These are phyloP conservation scores for Coriolopsis trogii DNA, from an alignment of 1,284 basidiomycete species.

Conservation along the genomic window DNA sequence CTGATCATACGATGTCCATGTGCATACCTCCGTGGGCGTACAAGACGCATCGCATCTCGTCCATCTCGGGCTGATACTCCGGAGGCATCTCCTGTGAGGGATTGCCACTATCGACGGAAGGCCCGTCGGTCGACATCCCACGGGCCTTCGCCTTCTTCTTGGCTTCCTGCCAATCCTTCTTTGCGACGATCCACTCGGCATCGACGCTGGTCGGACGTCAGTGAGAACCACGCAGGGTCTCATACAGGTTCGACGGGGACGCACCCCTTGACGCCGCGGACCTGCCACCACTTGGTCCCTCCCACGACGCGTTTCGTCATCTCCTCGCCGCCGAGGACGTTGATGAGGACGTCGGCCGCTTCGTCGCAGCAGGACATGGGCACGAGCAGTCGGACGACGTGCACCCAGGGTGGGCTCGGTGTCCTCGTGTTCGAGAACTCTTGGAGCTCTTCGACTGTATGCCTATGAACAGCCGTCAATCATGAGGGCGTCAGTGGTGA, in stretches of 20 bases:
- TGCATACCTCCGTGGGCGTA: conserved; percentile 78
- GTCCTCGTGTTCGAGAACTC: conserved; percentile 85
- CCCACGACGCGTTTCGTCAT: conserved; percentile 78
- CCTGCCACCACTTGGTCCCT: conserved; percentile 97
- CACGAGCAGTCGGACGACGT: conserved; percentile 75
- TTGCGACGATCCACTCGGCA: conserved; percentile 88
- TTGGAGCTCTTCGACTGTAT: conserved; percentile 87
- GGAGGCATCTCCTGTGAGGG: conserved; percentile 31
- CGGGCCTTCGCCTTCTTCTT: conserved; percentile 55
- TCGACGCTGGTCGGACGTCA: conserved; percentile 58
- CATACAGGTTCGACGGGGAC: conserved; percentile 18
- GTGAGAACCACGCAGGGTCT: not conserved
- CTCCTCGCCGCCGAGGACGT: conserved; percentile 85
- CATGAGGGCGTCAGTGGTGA: not conserved
- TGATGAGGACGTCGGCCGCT: conserved; percentile 78
- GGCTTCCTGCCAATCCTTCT: conserved; percentile 70
- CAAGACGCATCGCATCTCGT: conserved; percentile 84
- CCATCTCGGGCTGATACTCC: conserved; percentile 71
- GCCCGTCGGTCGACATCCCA: conserved; percentile 34
- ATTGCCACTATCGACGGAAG: conserved; percentile 25
- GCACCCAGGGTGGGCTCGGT: conserved; percentile 89
- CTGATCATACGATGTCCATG: not conserved
- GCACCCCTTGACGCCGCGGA: conserved; percentile 77
- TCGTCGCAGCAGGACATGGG: conserved; percentile 77
- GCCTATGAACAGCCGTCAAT: conserved; percentile 36